Conservation (phyloP, 805 yeast genomes). For the Zygosaccharomyces kombuchaensis region DNA sequence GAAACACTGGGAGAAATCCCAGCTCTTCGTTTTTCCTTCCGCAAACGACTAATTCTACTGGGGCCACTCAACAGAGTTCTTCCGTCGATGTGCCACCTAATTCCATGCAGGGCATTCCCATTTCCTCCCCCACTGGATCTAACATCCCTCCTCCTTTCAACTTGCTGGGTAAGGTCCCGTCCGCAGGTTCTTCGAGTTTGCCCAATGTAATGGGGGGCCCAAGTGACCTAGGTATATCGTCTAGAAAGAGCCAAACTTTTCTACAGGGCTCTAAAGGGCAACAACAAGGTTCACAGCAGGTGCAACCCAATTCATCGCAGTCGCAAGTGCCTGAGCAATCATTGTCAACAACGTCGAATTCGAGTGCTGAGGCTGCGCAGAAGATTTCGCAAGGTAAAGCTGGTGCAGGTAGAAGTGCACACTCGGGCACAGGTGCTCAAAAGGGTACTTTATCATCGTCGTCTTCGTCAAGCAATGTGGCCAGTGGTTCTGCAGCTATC, state of each 20-base stretch:
- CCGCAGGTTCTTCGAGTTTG: slow-evolving; percentile 25
- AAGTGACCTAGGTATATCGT: slow-evolving; percentile 10
- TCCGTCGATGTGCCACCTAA: slow-evolving; percentile 11
- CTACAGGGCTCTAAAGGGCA: slow-evolving; percentile 22
- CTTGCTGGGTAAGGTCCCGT: slow-evolving; percentile 18
- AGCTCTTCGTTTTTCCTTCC: slow-evolving; percentile 27
- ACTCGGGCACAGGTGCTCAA: slow-evolving; percentile 17
- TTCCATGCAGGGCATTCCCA: slow-evolving; percentile 11
- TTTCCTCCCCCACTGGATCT: slow-evolving; percentile 10
- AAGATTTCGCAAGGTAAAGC: slow-evolving; percentile 17
- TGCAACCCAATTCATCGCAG: slow-evolving; percentile 16
- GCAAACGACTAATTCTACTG: slow-evolving; percentile 9
- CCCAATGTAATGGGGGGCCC: slow-evolving; percentile 11
- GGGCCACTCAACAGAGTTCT: slow-evolving; percentile 5
- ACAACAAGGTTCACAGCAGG: slow-evolving; percentile 12
- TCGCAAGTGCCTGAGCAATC: slow-evolving; percentile 11
- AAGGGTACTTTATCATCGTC: slow-evolving; percentile 31
- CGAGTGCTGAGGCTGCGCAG: slow-evolving; percentile 19
- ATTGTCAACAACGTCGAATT: slow-evolving; percentile 7
- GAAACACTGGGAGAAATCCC: slow-evolving; percentile 22
- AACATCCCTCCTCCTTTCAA: slow-evolving; percentile 36
- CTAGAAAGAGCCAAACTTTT: slow-evolving; percentile 10
- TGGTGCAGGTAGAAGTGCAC: slow-evolving; percentile 18
- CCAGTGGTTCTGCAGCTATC: slow-evolving; percentile 19
- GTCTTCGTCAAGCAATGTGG: slow-evolving; percentile 22